Base-by-base conservation (phyloP, 1,139 yeast species). In the Yamadazyma kanchanaburiensis region DNA sequence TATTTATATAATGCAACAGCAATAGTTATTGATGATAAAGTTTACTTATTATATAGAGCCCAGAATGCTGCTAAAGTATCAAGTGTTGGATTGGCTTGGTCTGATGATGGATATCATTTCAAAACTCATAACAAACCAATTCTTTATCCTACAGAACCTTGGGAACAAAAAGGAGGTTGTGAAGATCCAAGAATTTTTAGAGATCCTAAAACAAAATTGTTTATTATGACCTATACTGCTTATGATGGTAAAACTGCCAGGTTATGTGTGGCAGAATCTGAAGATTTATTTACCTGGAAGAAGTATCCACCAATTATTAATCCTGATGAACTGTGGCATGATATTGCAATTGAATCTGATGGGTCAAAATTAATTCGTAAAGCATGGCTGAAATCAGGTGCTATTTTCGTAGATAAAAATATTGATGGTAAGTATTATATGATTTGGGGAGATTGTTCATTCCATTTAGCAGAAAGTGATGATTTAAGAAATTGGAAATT, bases 371-470 rank as follows among this genome's bases (percentile, higher is more conserved):
- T 50, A 15, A 55, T 63, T 12, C 40, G 70, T 12, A 36, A 47
- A 20, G 56, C 53, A 15, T 66, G 73, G 73, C 66, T 60, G 65
- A 67, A 67, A 39, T 59, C 66, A 4, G 73, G 71, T 1, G 71
- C 71, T 2, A 45, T 67, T 0, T 64, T 67, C 42, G 56, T 55
- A n/a, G 64, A 64, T 29, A 48, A 36, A 26, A 46, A 49, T 29
- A 40, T 39, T 17, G 65, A 63, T 38, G 69, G 68, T 5, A 52
- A 55, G 26, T 66, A 61, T 41, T 64, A 64, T 38, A 67, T 67
- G 73, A 53, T 67, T 21, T 67, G 69, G 67, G 73, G 73, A 8
- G 73, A 67, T 40, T 53, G 60, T 12, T 56, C 58, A 15, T 53
- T 66, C 34, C 59, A 63, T 37, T 53, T 66, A 39, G 72, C 72